Conservation (phyloP, 768 basidiomycete genomes). For the Mycena chlorophos region DNA sequence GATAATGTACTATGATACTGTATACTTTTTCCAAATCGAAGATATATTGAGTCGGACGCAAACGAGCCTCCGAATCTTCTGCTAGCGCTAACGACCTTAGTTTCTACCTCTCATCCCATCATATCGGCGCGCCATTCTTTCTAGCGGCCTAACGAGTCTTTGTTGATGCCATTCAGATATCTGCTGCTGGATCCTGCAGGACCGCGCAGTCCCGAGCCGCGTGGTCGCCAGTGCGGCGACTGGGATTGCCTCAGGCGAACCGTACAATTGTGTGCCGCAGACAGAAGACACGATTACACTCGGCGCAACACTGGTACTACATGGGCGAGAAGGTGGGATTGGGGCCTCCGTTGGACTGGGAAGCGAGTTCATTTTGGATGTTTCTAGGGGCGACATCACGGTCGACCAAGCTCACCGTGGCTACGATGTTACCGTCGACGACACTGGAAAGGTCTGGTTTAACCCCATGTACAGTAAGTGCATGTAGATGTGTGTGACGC, state of each 20-base stretch:
- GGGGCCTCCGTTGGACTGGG: conserved; percentile 6
- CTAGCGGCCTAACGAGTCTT: too few relatives aligned
- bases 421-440: conserved; percentile 86
- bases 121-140: too few relatives aligned
- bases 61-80: too few relatives aligned
- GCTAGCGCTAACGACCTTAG: too few relatives aligned
- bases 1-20: too few relatives aligned
- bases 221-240: conserved; percentile 90
- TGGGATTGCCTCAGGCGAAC: conserved; percentile 87
- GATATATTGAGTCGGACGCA: conserved; percentile 70
- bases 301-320: conserved; percentile 92
- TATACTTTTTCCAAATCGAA: too few relatives aligned
- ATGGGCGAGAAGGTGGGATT: conserved; percentile 80
- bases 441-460: conserved; percentile 80
- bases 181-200: conserved; percentile 82
- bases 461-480: conserved; percentile 74
- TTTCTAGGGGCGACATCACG: conserved; percentile 79
- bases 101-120: conserved; percentile 94
- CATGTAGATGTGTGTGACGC: conserved; percentile 4
- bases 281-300: conserved; percentile 94
- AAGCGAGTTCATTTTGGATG: conserved; percentile 11
- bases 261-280: conserved; percentile 80
- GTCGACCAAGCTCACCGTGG: conserved; percentile 95
- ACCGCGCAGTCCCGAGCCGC: conserved; percentile 72
- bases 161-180: too few relatives aligned